Evolutionary conservation across 257 asterid genomes (phyloP).

Genomic region (Nicotiana benthamiana): DNA sequence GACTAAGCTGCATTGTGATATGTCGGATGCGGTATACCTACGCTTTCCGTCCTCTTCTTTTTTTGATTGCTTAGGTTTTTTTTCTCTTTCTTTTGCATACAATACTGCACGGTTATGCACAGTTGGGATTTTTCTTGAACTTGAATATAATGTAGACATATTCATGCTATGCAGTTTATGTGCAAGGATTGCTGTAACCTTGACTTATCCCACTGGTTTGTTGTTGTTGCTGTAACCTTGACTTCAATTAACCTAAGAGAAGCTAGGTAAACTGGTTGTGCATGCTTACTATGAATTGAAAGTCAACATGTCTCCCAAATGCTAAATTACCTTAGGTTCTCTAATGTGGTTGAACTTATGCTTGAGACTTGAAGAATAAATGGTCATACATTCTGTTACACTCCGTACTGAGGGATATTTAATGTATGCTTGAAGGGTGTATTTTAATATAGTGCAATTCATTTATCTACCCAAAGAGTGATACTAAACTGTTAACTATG

Average conservation of each 20-base stretch:
- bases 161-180: neutral
- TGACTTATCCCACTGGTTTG: too few species aligned
- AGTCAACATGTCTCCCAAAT: neutral
- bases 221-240: neutral
- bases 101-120: neutral
- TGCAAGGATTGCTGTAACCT: neutral
- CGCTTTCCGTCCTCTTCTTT: too few species aligned
- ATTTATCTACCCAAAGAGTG: neutral
- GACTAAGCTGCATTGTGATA: conserved; percentile 49
- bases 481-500: neutral
- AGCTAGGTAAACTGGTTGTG: neutral
- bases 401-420: neutral
- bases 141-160: neutral
- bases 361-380: too few species aligned
- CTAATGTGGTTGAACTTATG: neutral
- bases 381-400: neutral
- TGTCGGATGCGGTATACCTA: conserved; percentile 82
- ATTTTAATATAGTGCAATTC: neutral
- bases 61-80: neutral
- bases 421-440: neutral
- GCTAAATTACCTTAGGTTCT: neutral
- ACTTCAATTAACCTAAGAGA: neutral
- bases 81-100: neutral
- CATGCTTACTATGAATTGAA: neutral
- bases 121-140: neutral